Evolutionary conservation across 495 filamentous ascomycete genomes (phyloP).

Genomic region (Schizothecium vesticola): DNA sequence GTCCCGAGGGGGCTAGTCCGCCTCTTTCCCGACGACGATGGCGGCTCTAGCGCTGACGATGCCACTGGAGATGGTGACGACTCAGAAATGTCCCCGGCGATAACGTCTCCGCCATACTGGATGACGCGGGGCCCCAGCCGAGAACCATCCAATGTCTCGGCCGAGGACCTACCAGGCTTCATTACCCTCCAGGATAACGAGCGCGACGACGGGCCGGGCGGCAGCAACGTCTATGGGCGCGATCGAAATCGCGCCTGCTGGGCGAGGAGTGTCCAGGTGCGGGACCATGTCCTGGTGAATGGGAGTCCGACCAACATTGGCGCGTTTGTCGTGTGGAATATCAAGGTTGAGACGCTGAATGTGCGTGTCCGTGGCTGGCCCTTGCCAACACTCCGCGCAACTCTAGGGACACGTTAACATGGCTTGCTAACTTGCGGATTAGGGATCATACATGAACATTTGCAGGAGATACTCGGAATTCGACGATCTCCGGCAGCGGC

Average conservation of each 20-base stretch:
- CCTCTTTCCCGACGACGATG: constrained; percentile 11
- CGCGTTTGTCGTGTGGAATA: constrained; percentile 55
- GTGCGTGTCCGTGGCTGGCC: constrained; percentile 22
- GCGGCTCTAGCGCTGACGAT: constrained; percentile 9
- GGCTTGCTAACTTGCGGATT: background rate
- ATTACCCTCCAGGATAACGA: constrained; percentile 53
- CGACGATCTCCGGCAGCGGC: constrained; percentile 44
- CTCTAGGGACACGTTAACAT: background rate
- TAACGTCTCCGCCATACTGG: constrained; percentile 35
- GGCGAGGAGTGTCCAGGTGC: constrained; percentile 51
- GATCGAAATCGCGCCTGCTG: constrained; percentile 50
- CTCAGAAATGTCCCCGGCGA: constrained; percentile 18
- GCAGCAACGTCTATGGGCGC: constrained; percentile 25
- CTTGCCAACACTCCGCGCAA: background rate
- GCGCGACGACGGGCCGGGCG: constrained; percentile 32
- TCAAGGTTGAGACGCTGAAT: constrained; percentile 46
- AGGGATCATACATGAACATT: constrained; percentile 51
- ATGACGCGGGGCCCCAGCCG: constrained; percentile 4
- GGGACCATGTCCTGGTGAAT: constrained; percentile 47
- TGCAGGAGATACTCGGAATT: constrained; percentile 57
- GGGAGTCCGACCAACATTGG: constrained; percentile 47
- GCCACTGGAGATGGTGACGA: constrained; percentile 1
- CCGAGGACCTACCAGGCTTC: constrained; percentile 38
- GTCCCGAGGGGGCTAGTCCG: background rate
- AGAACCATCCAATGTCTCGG: constrained; percentile 35